A percentile compares a stretch with the other conserved stretches of the same genome.
phyloP scores from a whole-genome alignment of 208 protist genomes.

The Angomonas ambiguus region DNA sequence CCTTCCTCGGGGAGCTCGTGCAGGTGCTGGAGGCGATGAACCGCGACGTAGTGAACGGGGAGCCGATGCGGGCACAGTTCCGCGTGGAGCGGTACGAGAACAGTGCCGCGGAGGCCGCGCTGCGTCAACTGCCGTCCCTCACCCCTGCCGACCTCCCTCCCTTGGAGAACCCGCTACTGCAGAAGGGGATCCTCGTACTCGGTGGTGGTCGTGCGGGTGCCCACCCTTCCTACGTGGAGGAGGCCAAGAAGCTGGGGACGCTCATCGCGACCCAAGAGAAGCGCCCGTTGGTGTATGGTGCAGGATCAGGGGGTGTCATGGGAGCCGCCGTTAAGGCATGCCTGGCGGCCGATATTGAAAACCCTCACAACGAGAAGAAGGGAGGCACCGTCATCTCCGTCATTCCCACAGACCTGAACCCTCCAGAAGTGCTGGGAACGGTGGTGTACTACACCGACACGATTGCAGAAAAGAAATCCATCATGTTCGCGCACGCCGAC shows the following conservation, averaged over 20 bases:
- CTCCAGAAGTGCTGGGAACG: constrained; percentile 58
- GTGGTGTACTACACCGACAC: constrained; percentile 55
- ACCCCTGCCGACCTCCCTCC: background rate
- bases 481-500: constrained; percentile 73
- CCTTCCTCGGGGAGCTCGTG: constrained; percentile 29
- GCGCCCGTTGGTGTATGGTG: constrained; percentile 70
- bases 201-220: constrained; percentile 44
- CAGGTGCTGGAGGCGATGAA: constrained; percentile 12
- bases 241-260: constrained; percentile 41
- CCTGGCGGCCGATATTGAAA: too few species aligned
- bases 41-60: background rate
- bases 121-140: background rate
- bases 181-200: constrained; percentile 74
- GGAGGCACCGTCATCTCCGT: constrained; percentile 49
- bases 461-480: constrained; percentile 83
- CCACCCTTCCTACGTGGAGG: constrained; percentile 31
- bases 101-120: constrained; percentile 5
- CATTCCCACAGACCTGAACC: constrained; percentile 49
- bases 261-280: constrained; percentile 30
- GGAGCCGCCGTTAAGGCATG: constrained; percentile 43
- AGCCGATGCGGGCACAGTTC: constrained; percentile 12
- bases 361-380: too few species aligned
- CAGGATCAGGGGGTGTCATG: constrained; percentile 75
- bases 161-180: constrained; percentile 16
- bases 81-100: constrained; percentile 16